These are phyloP conservation scores for Allomyces arbusculus DNA, from an alignment of 192 early-diverging fungal genomes.

Conservation along the genomic window DNA sequence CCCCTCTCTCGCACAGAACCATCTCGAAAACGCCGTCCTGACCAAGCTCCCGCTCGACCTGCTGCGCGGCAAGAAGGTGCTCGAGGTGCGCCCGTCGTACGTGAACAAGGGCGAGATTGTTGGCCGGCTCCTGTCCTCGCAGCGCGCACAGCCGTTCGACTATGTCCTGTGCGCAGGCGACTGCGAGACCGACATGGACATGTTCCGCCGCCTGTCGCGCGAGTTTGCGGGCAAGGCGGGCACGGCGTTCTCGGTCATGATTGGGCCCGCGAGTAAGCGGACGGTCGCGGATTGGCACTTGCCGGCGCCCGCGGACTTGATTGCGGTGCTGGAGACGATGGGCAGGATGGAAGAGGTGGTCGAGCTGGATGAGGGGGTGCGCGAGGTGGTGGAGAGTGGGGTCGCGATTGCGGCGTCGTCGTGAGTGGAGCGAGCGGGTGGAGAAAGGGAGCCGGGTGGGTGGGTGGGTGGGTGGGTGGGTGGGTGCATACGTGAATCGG, in stretches of 20 bases:
- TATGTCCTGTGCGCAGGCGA: constrained; percentile 91
- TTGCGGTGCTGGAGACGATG: neutral
- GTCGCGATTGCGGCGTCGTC: too few relatives aligned
- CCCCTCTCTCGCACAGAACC: constrained; percentile 29
- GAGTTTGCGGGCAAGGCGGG: too few relatives aligned
- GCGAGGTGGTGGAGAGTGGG: too few relatives aligned
- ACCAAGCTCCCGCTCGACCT: constrained; percentile 88
- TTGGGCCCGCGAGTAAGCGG: neutral
- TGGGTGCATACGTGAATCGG: too few relatives aligned
- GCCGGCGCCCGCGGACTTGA: neutral
- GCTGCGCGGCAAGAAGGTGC: constrained; percentile 84
- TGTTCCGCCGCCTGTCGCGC: constrained; percentile 40
- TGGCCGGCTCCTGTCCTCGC: constrained; percentile 42
- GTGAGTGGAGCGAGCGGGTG: too few relatives aligned
- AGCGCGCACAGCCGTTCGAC: constrained; percentile 21
- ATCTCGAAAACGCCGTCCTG: constrained; percentile 73
- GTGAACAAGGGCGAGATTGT: constrained; percentile 97
- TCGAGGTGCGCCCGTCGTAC: constrained; percentile 75
- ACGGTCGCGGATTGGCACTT: neutral
- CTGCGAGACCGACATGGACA: constrained; percentile 94
- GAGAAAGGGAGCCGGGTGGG: too few relatives aligned
- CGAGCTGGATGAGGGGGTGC: too few relatives aligned
- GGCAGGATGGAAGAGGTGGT: too few relatives aligned
- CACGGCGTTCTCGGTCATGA: neutral
- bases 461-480: too few relatives aligned